A percentile compares a stretch with the other conserved stretches of the same genome.
These are phyloP conservation scores for Rheum nobile DNA, from an alignment of 148 eudicot genomes.

Conservation along the genomic window DNA sequence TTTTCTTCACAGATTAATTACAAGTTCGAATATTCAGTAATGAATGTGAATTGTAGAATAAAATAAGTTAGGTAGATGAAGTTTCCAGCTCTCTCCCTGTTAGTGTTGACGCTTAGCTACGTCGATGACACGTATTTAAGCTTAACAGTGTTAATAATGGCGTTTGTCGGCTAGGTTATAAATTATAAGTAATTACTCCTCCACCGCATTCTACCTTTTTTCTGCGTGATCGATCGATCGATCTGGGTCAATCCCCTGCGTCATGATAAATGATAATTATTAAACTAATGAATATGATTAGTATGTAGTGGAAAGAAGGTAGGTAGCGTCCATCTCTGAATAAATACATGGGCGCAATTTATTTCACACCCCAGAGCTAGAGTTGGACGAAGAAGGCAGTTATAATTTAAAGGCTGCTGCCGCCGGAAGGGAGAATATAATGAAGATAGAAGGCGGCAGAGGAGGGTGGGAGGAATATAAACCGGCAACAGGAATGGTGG, in stretches of 20 bases:
- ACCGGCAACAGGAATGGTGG: slow-evolving; percentile 46
- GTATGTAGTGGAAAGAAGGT: not conserved
- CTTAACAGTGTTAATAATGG: not conserved
- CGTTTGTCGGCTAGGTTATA: slow-evolving; percentile 3
- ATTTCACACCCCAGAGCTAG: no score
- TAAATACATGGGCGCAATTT: not conserved
- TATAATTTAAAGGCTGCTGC: no score
- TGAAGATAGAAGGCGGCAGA: not conserved
- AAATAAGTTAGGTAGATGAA: not conserved
- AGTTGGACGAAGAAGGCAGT: not conserved
- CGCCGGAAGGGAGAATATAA: not conserved
- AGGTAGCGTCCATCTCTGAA: not conserved
- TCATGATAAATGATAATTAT: not conserved
- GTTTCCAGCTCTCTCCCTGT: not conserved
- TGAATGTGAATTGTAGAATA: no score
- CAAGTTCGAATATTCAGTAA: no score
- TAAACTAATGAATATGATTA: not conserved
- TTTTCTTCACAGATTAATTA: no score
- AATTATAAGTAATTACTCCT: not conserved
- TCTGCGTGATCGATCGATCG: not conserved
- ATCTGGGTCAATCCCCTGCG: not conserved
- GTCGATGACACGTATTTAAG: not conserved
- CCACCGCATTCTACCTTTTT: not conserved
- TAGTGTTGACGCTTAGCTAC: not conserved
- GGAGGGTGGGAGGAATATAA: slow-evolving; percentile 18